Percentiles rank a stretch among this genome's conserved stretches.
Evolutionary conservation across 257 asterid species (phyloP).

Genomic region (Solanum virginianum): DNA sequence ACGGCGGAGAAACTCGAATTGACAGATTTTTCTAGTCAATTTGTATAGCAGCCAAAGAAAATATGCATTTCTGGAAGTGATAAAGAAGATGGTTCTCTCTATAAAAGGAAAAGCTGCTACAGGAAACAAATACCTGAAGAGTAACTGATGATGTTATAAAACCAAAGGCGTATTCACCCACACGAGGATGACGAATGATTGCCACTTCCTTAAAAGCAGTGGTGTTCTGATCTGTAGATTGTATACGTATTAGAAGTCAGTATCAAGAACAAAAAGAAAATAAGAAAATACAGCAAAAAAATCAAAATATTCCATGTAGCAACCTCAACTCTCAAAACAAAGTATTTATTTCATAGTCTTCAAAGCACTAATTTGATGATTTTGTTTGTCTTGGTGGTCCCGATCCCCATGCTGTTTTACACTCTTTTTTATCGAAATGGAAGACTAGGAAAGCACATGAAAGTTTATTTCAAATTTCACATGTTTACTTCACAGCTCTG

Average conservation of each 20-base stretch:
- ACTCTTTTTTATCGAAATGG: background rate
- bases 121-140: conserved; percentile 54
- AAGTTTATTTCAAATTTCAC: background rate
- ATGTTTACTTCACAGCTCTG: background rate
- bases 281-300: background rate
- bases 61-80: background rate
- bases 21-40: background rate
- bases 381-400: background rate
- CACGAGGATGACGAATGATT: conserved; percentile 80
- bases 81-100: background rate
- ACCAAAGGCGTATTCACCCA: conserved; percentile 92
- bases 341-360: background rate
- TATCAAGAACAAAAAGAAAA: background rate
- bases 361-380: background rate
- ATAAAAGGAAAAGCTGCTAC: background rate
- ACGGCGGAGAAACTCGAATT: background rate
- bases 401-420: background rate
- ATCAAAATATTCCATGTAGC: background rate
- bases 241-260: background rate
- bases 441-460: background rate
- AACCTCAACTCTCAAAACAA: background rate
- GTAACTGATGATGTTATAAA: conserved; percentile 82
- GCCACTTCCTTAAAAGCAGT: conserved; percentile 94
- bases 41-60: background rate
- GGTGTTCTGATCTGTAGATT: conserved; percentile 57